Base-by-base conservation (phyloP, 176 grass and related monocot genomes). In the Paspalum vaginatum region DNA sequence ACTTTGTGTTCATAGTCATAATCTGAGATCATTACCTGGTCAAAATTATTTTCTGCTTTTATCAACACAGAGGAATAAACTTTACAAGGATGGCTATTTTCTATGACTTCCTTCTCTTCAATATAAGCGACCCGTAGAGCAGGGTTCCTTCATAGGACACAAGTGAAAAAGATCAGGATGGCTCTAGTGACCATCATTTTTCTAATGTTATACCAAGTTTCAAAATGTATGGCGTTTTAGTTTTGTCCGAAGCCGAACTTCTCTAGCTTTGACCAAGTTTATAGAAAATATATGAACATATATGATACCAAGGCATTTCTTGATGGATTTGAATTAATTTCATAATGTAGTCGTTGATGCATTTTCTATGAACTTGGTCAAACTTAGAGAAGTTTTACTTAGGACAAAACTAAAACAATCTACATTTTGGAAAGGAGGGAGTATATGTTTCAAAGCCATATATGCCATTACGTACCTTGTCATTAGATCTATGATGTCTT, bases 401-500 rank as follows among this genome's bases (percentile, higher is more conserved):
- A 32, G 32, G 32, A 32, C 32, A 32, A 32, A 32, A 32, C 3
- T 32, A 32, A 32, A 32, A 32, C 32, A 32, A 32, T 32, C 32
- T 32, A 32, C 32, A 32, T 32, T 32, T 32, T 32, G 32, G 32
- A 32, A 32, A 32, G 32, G 32, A 32, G 32, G 32, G 32, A 32
- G 32, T 32, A 2, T 61, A 61, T 27, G 58, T 61, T 27, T 11
- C 58, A 61, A 61, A 61, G 58, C 11, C 14, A 17, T 76, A 86
- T 74, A 74, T 74, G 61, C 32, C 25, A 48, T 83, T 69, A 4
- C 9, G 77, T 87, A 98, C 95, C 89, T 92, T 67, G 84, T 80
- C 95, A 98, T 92, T 40, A 98, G 81, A 87, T 98, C 95, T 77
- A 98, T 92, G 72, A 98, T 94, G 78, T 98, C 95, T 78, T 91